Evolutionary conservation across 2,329 filamentous ascomycete species (phyloP), one percentile per base, ranked within the genome.

Genomic region (Diaporthe australafricana): DNA sequence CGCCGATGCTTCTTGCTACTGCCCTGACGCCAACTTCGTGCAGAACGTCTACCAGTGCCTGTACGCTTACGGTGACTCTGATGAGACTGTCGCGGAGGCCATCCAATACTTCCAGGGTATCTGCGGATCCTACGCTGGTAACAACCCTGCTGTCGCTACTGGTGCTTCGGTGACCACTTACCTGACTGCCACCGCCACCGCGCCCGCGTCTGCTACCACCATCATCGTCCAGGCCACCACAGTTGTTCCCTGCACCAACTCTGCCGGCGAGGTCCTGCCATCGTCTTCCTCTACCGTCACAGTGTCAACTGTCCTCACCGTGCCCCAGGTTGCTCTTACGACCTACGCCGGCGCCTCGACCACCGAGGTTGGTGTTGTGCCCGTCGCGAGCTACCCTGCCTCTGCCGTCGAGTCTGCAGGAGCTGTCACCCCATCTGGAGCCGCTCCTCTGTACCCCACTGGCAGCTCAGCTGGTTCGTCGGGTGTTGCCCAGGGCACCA

Each of bases 61-160:
- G 77, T 90, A 92, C 78, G 89, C 95, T 71, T 92, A 95, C 87
- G 93, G 91, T 75, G 87, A 88, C 72, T 87, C 88, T 72, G 88
- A 91, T 73, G 85, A 88, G 56, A 88, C 93, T 79, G 87, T 96
- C 77, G 86, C 90, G 69, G 84, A 90, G 77, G 94, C 94, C 73
- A 88, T 96, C 72, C 88, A 89, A 78, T 98, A 94, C 90, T 92
- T 98, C 87, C 92, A 95, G 83, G 95, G 95, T 81, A 94, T 98
- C 84, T 98, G 96, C 85, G 94, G 93, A 71, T 84, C 88, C 68
- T 92, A 92, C 83, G 88, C 94, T 45, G 86, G 88, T 20, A 77
- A 88, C 80, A 98, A 98, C 89, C 94, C 95, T n/a, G 93, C 88
- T 75, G 93, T 98, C 78, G 89, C 94, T 79, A 97, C 93, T 63